Conservation (phyloP, 208 protist species). For the Crithidia sp. region DNA sequence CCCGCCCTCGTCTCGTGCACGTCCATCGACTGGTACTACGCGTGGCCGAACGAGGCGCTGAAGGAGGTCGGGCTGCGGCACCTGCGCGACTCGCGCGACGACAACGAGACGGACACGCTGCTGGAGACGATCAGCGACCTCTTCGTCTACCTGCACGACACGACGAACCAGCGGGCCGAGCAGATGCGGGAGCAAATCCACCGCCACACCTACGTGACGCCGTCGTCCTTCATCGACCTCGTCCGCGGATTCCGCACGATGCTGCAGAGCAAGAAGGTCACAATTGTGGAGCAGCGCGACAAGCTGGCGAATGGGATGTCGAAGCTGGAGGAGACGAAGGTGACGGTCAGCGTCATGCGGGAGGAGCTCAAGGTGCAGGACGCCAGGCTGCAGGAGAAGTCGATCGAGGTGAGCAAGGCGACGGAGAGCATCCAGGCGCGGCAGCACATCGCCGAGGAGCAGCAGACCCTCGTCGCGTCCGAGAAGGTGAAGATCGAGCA, state of each 20-base stretch:
- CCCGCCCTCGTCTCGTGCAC: slow-evolving; percentile 98
- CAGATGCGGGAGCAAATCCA: slow-evolving; percentile 95
- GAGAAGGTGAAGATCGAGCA: slow-evolving; percentile 97
- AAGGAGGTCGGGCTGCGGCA: slow-evolving; percentile 92
- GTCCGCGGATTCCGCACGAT: slow-evolving; percentile 95
- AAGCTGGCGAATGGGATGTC: slow-evolving; percentile 95
- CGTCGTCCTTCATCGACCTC: slow-evolving; percentile 98
- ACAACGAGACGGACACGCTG: slow-evolving; percentile 86
- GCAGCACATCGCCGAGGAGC: slow-evolving; percentile 96
- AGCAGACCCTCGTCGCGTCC: slow-evolving; percentile 93
- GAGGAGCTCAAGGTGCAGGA: slow-evolving; percentile 92
- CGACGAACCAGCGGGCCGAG: slow-evolving; percentile 81
- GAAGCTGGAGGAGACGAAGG: slow-evolving; percentile 94
- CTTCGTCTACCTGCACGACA: slow-evolving; percentile 95
- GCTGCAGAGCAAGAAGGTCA: slow-evolving; percentile 93
- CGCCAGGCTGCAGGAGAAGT: slow-evolving; percentile 86
- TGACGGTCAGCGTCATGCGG: slow-evolving; percentile 90
- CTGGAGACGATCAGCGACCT: slow-evolving; percentile 85
- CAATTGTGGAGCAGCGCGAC: slow-evolving; percentile 96
- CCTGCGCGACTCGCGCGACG: slow-evolving; percentile 84
- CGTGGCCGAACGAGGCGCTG: slow-evolving; percentile 98
- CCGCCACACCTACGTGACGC: slow-evolving; percentile 98
- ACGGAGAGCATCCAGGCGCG: slow-evolving; percentile 96
- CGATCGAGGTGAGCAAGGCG: slow-evolving; percentile 83
- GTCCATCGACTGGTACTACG: slow-evolving; percentile 99